Conservation (phyloP, 371 early-diverging fungal genomes). For the Mucor irregularis region DNA sequence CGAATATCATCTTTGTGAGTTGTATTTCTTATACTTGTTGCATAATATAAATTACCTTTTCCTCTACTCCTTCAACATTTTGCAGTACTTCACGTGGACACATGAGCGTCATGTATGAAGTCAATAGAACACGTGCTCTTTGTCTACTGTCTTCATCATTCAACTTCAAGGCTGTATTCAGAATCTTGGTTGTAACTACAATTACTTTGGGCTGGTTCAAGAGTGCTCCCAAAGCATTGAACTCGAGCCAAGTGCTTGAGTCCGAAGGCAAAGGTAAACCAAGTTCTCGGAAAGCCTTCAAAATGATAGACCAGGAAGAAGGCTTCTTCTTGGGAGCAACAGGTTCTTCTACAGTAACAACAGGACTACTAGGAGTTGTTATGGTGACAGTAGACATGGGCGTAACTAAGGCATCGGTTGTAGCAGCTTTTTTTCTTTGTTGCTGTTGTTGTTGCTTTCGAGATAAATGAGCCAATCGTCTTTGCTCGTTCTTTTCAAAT, state of each 20-base stretch:
- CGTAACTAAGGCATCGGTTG: not conserved
- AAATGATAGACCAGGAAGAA: constrained; percentile 10
- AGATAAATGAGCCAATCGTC: constrained; percentile 27
- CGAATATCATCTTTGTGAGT: constrained; percentile 19
- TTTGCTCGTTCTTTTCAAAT: constrained; percentile 26
- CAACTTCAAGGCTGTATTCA: constrained; percentile 28
- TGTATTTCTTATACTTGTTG: no score
- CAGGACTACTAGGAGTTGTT: not conserved
- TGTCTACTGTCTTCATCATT: constrained; percentile 39
- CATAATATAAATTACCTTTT: no score
- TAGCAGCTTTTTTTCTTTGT: not conserved
- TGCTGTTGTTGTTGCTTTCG: constrained; percentile 14
- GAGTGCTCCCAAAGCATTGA: constrained; percentile 29
- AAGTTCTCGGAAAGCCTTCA: constrained; percentile 23
- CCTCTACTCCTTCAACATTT: constrained; percentile 44
- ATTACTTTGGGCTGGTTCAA: constrained; percentile 38
- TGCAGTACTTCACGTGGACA: constrained; percentile 64
- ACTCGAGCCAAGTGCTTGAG: constrained; percentile 30
- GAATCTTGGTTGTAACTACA: constrained; percentile 29
- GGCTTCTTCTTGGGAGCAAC: constrained; percentile 19
- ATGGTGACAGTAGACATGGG: not conserved
- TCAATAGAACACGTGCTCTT: constrained; percentile 62
- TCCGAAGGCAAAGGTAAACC: constrained; percentile 29
- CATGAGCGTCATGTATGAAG: constrained; percentile 68
- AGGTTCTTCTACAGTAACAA: no score